Evolutionary conservation across 192 early-diverging fungal genomes (phyloP).

Genomic region (Oehlia diaphana): DNA sequence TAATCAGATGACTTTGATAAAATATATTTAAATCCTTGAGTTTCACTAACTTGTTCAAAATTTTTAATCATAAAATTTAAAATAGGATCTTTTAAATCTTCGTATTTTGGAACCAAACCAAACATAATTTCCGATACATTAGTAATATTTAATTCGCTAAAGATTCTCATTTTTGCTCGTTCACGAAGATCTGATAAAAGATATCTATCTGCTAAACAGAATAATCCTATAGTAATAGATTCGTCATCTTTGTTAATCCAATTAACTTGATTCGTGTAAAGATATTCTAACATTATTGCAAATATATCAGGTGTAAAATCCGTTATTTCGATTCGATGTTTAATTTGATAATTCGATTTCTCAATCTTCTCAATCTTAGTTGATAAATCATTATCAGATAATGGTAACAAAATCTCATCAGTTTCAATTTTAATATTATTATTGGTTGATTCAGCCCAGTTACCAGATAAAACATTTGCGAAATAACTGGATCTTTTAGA

Average conservation of each 20-base stretch:
- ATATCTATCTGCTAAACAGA: slow-evolving; percentile 17
- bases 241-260: background rate
- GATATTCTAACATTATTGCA: background rate
- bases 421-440: too few relatives aligned
- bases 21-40: slow-evolving; percentile 4
- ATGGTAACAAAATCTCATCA: too few relatives aligned
- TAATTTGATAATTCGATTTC: background rate
- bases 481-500: background rate
- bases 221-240: background rate
- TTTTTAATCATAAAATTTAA: slow-evolving; percentile 8
- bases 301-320: background rate
- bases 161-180: slow-evolving; percentile 11
- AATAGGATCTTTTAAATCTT: slow-evolving; percentile 3
- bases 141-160: background rate
- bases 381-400: too few relatives aligned
- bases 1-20: background rate
- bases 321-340: background rate
- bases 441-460: background rate
- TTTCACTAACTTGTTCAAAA: background rate
- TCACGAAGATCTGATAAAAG: background rate
- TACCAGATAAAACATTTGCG: background rate
- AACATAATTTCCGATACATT: slow-evolving; percentile 13
- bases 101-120: background rate
- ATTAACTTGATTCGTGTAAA: background rate
- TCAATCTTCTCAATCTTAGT: background rate